Percentiles rank a stretch among this genome's conserved stretches.
phyloP scores from a whole-genome alignment of 352 stramenopile species.

The Phytophthora sojae region DNA sequence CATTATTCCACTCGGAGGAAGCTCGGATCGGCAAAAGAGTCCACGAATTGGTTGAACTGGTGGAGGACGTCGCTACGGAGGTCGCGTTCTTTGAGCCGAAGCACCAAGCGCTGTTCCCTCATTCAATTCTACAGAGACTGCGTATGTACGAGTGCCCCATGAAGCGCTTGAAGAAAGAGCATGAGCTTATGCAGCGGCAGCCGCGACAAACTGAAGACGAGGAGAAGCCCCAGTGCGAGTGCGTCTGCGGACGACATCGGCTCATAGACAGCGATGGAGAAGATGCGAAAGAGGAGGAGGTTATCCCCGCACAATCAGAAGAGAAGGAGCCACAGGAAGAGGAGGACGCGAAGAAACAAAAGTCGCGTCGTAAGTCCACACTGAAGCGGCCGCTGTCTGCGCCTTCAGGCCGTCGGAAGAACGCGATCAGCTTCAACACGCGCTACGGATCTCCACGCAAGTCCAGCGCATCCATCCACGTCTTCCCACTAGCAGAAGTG shows the following conservation, averaged over 20 bases:
- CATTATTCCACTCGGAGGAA: conserved; percentile 65
- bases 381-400: conserved; percentile 39
- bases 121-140: conserved; percentile 37
- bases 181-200: conserved; percentile 48
- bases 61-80: conserved; percentile 65
- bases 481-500: conserved; percentile 66
- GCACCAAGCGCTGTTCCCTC: conserved; percentile 21
- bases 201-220: neutral
- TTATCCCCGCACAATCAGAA: neutral
- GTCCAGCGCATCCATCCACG: conserved; percentile 44
- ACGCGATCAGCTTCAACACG: conserved; percentile 52
- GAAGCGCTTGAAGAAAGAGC: conserved; percentile 58
- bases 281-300: conserved; percentile 18
- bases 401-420: conserved; percentile 45
- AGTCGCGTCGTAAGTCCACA: conserved; percentile 38
- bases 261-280: conserved; percentile 38
- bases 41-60: conserved; percentile 61
- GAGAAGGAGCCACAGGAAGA: conserved; percentile 19
- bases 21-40: conserved; percentile 56
- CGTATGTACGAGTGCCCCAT: conserved; percentile 46
- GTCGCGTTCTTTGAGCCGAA: conserved; percentile 44
- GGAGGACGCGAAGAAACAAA: conserved; percentile 28
- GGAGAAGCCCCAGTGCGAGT: conserved; percentile 43
- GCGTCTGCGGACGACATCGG: conserved; percentile 55
- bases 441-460: conserved; percentile 38